Evolutionary conservation across 192 early-diverging fungal genomes (phyloP), one percentile per base, ranked within the genome.

Genomic region (Podila epicladia): DNA sequence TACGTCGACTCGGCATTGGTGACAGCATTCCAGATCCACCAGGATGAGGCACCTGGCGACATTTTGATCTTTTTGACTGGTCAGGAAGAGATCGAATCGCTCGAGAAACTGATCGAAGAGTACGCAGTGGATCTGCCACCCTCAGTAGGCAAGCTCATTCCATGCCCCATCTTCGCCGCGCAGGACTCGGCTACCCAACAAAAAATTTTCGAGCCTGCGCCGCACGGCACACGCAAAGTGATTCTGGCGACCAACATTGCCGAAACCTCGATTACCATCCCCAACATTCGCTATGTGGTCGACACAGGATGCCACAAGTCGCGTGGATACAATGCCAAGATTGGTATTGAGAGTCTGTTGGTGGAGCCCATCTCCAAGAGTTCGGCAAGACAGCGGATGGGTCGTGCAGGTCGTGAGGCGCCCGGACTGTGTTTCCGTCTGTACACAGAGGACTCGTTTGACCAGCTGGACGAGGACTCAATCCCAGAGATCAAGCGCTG

Each of bases 201-300:
- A 65, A 83, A 85, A 57, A 96, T 98, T 26, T 99, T 99, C 87
- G 91, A 94, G 38, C 91, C 92, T 8, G 90, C 95, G 13, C 98
- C 97, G 4, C 89, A 84, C 31, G 91, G 91, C 32, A 92, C 92
- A 3, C 90, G 98, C 19, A 99, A 99, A 75, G 90, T 98, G 11
- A 94, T 99, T 69, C 84, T 99, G 33, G 90, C 96, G 0, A 99
- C 98, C 1, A 99, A 99, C 79, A 96, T 99, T 82, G 98, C 98
- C 20, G 98, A 99, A 87, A 98, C 98, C 1, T 96, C 94, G 67
- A 93, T 99, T 68, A 99, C 98, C 0, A 97, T 99, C 57, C 91
- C 92, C 19, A 97, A 97, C 0, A 95, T 99, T 58, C 91, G 92
- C 2, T 96, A 98, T 87, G 97, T 99, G 5, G 78, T 99, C 31